Evolutionary conservation across 164 flowering plant genomes (phyloP).

Genomic region (Pachysandra terminalis): DNA sequence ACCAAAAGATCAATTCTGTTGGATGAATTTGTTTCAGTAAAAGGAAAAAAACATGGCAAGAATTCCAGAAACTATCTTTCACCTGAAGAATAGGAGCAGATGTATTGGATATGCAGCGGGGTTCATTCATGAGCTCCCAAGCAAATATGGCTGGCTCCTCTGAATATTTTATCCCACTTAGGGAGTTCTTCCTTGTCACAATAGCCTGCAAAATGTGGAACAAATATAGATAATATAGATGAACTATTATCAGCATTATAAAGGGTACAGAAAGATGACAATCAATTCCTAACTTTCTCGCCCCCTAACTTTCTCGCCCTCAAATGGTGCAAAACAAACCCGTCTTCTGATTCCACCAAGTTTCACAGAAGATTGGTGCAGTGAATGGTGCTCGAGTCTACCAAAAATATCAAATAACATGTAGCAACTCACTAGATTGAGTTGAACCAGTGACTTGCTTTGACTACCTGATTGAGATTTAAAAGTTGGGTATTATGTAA

Average conservation of each 20-base stretch:
- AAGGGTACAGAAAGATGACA: background rate
- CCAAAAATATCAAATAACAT: background rate
- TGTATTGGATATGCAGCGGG: slow-evolving; percentile 47
- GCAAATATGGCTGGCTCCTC: slow-evolving; percentile 73
- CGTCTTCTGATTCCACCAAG: background rate
- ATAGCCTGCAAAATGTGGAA: slow-evolving; percentile 37
- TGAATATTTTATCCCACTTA: slow-evolving; percentile 47
- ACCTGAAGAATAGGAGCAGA: slow-evolving; percentile 58
- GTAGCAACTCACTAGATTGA: background rate
- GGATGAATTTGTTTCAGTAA: background rate
- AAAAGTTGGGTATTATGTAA: too few relatives aligned
- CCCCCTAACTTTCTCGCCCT: background rate
- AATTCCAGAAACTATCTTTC: background rate
- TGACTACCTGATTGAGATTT: too few relatives aligned
- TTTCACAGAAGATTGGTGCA: background rate
- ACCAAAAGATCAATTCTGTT: too few relatives aligned
- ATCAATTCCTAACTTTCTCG: background rate
- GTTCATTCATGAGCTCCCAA: slow-evolving; percentile 77
- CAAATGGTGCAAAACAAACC: background rate
- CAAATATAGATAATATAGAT: slow-evolving; percentile 5
- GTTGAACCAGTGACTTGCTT: background rate
- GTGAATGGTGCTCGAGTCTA: background rate
- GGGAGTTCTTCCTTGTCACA: slow-evolving; percentile 47
- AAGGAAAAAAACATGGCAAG: background rate
- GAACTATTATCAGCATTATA: background rate